Evolutionary conservation across 1,139 yeast genomes (phyloP).

Genomic region (Maudiozyma humilis): DNA sequence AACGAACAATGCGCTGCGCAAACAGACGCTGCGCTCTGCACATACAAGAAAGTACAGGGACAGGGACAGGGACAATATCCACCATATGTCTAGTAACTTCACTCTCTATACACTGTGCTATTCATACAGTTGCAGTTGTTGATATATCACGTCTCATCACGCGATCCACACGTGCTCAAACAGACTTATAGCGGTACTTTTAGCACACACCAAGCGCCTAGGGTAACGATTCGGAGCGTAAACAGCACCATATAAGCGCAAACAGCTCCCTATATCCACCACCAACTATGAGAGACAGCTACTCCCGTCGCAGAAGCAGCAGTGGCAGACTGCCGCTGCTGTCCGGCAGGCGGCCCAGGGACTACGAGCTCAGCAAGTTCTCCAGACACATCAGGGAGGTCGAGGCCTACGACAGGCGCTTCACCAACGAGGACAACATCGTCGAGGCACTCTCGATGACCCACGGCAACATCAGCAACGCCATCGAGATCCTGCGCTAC

Average conservation of each 20-base stretch:
- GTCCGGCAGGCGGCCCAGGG: slow-evolving; percentile 9
- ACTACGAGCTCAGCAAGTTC: slow-evolving; percentile 11
- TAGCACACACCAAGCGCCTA: no score
- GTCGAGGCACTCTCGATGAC: slow-evolving; percentile 10
- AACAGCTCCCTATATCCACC: slow-evolving; percentile 7
- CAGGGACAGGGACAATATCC: no score
- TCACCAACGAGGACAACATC: slow-evolving; percentile 10
- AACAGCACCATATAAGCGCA: slow-evolving; percentile 9
- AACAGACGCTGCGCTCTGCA: no score
- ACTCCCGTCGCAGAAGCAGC: background rate
- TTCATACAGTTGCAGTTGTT: no score
- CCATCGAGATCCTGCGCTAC: slow-evolving; percentile 6
- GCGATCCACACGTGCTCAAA: no score
- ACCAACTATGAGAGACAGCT: background rate
- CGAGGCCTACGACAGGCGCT: slow-evolving; percentile 8
- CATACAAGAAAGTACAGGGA: no score
- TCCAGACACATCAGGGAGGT: slow-evolving; percentile 9
- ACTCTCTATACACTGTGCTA: no score
- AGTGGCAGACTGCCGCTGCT: slow-evolving; percentile 2
- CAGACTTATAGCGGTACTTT: no score
- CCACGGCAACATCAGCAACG: slow-evolving; percentile 8
- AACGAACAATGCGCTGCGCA: no score
- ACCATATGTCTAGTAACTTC: no score
- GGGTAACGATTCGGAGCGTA: slow-evolving; percentile 6
- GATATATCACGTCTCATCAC: no score